Conservation (phyloP, 2,329 filamentous ascomycete genomes). For the Aspergillus proliferans region DNA sequence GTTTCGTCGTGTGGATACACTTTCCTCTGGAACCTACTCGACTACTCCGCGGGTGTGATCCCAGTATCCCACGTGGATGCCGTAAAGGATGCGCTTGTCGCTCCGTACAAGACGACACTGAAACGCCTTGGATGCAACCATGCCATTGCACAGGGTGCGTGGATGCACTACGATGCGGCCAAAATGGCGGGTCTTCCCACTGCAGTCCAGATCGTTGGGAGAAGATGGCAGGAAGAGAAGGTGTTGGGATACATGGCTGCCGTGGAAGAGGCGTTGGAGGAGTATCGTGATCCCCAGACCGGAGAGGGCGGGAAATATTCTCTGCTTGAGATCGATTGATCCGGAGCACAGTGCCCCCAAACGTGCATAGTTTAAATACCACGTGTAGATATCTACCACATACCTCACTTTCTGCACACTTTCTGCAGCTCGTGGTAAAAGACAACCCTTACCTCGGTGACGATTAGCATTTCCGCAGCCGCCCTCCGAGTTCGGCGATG, state of each 20-base stretch:
- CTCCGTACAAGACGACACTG: constrained; percentile 40
- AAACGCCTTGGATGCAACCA: constrained; percentile 53
- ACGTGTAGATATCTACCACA: no score
- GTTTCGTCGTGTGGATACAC: constrained; percentile 87
- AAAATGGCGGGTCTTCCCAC: constrained; percentile 86
- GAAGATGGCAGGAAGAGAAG: constrained; percentile 79
- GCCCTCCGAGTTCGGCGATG: no score
- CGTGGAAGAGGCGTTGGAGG: constrained; percentile 66
- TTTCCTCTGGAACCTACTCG: constrained; percentile 87
- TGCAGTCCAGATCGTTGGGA: constrained; percentile 75
- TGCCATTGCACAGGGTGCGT: constrained; percentile 73
- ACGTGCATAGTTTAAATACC: no score
- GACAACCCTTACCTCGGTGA: no score
- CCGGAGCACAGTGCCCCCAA: background rate
- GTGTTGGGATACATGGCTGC: constrained; percentile 73
- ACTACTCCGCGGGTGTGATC: constrained; percentile 76
- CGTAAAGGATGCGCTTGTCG: constrained; percentile 58
- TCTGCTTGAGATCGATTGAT: constrained; percentile 33
- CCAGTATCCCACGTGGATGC: constrained; percentile 78
- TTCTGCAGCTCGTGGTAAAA: no score
- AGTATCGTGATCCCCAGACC: constrained; percentile 26
- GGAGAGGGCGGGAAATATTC: constrained; percentile 30
- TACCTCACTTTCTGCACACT: no score
- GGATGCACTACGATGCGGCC: constrained; percentile 74
- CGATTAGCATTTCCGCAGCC: no score